Evolutionary conservation across 768 basidiomycete genomes (phyloP), one percentile per base, ranked within the genome.

Genomic region (Suillus paluster): DNA sequence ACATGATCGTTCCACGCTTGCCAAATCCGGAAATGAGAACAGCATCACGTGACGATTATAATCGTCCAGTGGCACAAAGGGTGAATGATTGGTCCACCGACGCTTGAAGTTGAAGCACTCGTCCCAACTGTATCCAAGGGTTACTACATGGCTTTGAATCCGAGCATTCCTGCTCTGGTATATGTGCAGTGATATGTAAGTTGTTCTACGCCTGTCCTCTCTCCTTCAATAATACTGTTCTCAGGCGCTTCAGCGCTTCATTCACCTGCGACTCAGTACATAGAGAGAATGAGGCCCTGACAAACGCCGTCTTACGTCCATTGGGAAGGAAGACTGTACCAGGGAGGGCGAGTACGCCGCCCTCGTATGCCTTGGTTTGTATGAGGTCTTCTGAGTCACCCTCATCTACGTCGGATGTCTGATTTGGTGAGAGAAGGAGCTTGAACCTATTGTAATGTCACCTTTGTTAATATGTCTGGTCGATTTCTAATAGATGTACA

Each of bases 301-400:
- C 91, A 71, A 90, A 92, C 25, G 86, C 80, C 8, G 89, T 88
- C 70, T 82, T 86, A 44, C 83, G 77, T 14, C 86, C 88, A 62
- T 83, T 86, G 17, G 95, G 93, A 60, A 90, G 79, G 78, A 95
- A 96, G 21, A 87, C 87, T 2, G 84, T 87, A 17, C 95, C 95
- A 1, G 95, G 95, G 12, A 97, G 83, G 19, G 92, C 94, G n/a
- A 97, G 84, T 9, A 97, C 91, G 21, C 94, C 95, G 25, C 84
- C 84, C 66, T 88, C 86, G 59, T 92, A 83, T 11, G 94, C 94
- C 58, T 86, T 87, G 8, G 84, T 88, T 59, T 83, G 80, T 67
- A 97, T 92, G 55, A 96, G 67, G 15, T 79, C 77, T 68, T 85
- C 85, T 5, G 93, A 92, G 72, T 97, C 93, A 27, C 82, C 85